Conservation (phyloP, 768 basidiomycete species). For the Calvatia gigantea region DNA sequence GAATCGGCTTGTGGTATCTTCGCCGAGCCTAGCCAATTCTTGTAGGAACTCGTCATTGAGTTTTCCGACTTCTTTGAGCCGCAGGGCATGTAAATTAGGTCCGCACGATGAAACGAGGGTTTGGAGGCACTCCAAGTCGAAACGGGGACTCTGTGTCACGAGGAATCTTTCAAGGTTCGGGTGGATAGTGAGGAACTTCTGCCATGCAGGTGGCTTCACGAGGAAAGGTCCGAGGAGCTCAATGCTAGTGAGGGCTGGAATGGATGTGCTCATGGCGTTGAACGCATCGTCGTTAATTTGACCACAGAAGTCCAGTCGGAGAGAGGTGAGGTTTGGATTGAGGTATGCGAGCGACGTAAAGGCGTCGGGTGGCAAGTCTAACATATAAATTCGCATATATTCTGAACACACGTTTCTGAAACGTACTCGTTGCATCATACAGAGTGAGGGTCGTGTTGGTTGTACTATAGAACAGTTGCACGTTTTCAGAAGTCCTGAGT, state of each 20-base stretch:
- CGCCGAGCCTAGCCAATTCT: slow-evolving; percentile 44
- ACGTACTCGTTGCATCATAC: slow-evolving; percentile 88
- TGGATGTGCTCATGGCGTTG: slow-evolving; percentile 51
- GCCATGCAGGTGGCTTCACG: slow-evolving; percentile 72
- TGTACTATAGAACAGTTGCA: slow-evolving; percentile 77
- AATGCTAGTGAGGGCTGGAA: slow-evolving; percentile 66
- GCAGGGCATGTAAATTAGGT: slow-evolving; percentile 56
- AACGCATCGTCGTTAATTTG: slow-evolving; percentile 66
- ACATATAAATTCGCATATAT: not conserved
- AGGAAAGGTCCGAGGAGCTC: slow-evolving; percentile 89
- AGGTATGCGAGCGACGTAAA: slow-evolving; percentile 70
- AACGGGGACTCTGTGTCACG: slow-evolving; percentile 83
- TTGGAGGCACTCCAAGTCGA: slow-evolving; percentile 66
- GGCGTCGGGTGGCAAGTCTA: slow-evolving; percentile 68
- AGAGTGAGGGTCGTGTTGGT: slow-evolving; percentile 65
- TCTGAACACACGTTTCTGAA: not conserved
- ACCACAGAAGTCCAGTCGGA: slow-evolving; percentile 87
- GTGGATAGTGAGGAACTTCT: slow-evolving; percentile 63
- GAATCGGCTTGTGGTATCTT: slow-evolving; percentile 19
- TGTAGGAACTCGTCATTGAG: slow-evolving; percentile 64
- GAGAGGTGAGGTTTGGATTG: slow-evolving; percentile 77
- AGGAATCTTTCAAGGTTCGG: slow-evolving; percentile 67
- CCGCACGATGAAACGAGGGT: slow-evolving; percentile 52
- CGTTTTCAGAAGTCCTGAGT: slow-evolving; percentile 73
- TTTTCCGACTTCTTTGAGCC: slow-evolving; percentile 74